phyloP scores from a whole-genome alignment of 148 eudicot genomes.

The Camellia granthamiana region DNA sequence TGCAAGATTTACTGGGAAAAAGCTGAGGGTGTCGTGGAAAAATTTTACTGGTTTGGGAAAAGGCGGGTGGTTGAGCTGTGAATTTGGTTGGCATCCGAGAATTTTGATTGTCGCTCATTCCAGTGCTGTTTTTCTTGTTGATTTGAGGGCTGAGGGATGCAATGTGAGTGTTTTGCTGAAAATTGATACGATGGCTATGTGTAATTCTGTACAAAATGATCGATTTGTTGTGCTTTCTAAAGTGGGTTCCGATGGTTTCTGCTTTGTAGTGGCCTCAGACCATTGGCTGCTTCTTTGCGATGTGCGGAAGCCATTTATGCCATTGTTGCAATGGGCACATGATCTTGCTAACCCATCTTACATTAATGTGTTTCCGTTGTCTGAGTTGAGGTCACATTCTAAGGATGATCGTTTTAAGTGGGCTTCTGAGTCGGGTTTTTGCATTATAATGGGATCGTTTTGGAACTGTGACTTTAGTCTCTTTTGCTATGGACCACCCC shows the following conservation, averaged over 20 bases:
- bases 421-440: slow-evolving; percentile 53
- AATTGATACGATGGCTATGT: slow-evolving; percentile 27
- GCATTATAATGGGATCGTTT: slow-evolving; percentile 75
- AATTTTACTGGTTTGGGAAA: slow-evolving; percentile 19
- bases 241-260: slow-evolving; percentile 55
- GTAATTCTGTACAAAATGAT: slow-evolving; percentile 32
- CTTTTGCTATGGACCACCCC: slow-evolving; percentile 62
- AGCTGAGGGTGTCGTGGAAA: slow-evolving; percentile 42
- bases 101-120: slow-evolving; percentile 58
- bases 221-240: slow-evolving; percentile 52
- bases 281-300: slow-evolving; percentile 61
- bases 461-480: slow-evolving; percentile 65
- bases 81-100: slow-evolving; percentile 79
- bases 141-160: slow-evolving; percentile 48
- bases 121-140: slow-evolving; percentile 58
- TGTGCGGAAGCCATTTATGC: slow-evolving; percentile 56
- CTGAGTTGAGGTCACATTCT: slow-evolving; percentile 50
- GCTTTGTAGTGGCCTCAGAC: slow-evolving; percentile 52
- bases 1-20: slow-evolving; percentile 35
- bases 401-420: slow-evolving; percentile 32
- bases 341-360: slow-evolving; percentile 47
- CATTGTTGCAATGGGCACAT: slow-evolving; percentile 74
- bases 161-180: slow-evolving; percentile 46
- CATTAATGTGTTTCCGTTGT: slow-evolving; percentile 44
- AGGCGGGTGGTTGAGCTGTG: slow-evolving; percentile 72